Conservation (phyloP, 2,329 filamentous ascomycete genomes). For the Diaporthe vaccinii region DNA sequence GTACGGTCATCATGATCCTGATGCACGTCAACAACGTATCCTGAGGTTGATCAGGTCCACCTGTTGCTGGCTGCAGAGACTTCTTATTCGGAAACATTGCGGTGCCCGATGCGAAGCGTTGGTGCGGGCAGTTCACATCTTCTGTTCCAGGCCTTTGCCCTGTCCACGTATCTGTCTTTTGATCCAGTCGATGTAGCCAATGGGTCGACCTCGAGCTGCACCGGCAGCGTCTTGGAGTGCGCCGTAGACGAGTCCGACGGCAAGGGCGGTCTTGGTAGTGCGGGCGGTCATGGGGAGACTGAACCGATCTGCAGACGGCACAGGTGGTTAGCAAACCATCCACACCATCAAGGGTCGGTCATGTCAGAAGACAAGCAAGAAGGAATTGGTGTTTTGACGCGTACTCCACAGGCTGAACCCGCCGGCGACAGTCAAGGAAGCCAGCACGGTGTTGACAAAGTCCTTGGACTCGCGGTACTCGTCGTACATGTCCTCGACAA, state of each 20-base stretch:
- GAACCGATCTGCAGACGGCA: slow-evolving; percentile 74
- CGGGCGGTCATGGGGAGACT: slow-evolving; percentile 81
- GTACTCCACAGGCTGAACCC: slow-evolving; percentile 88
- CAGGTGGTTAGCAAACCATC: slow-evolving; percentile 34
- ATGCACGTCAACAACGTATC: slow-evolving; percentile 2
- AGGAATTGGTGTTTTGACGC: slow-evolving; percentile 49
- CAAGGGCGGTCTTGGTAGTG: slow-evolving; percentile 84
- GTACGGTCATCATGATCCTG: slow-evolving; percentile 43
- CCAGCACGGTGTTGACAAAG: slow-evolving; percentile 83
- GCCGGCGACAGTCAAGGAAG: slow-evolving; percentile 87
- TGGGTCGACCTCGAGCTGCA: slow-evolving; percentile 76
- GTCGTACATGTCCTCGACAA: slow-evolving; percentile 89
- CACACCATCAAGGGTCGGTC: neutral
- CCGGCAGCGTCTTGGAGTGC: slow-evolving; percentile 82
- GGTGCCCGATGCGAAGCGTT: neutral
- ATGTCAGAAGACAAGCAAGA: neutral
- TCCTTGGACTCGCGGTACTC: slow-evolving; percentile 78
- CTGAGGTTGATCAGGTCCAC: neutral
- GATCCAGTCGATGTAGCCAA: slow-evolving; percentile 81
- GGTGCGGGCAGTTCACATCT: slow-evolving; percentile 39
- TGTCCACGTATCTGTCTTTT: slow-evolving; percentile 58
- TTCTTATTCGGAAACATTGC: neutral
- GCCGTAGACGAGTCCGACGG: slow-evolving; percentile 85
- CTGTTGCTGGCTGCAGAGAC: neutral
- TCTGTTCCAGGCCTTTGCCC: slow-evolving; percentile 42